Evolutionary conservation across 257 asterid species (phyloP), one percentile per base, ranked within the genome.

Genomic region (Lavandula angustifolia): DNA sequence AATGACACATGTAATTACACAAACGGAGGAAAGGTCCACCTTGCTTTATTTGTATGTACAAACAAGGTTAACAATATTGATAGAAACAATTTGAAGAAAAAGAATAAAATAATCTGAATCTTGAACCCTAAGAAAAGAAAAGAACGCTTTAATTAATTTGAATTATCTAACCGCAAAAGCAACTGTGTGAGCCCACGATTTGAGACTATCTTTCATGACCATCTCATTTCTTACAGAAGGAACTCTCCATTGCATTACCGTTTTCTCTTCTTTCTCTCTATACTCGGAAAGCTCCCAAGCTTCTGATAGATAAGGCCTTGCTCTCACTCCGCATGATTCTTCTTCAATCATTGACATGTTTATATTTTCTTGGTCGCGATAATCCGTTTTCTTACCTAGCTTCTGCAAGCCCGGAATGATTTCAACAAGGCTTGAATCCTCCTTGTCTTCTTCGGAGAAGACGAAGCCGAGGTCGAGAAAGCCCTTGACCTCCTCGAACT

Each of bases 241-340:
- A 35, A 81, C 47, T 53, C 78, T 78, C 98, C 91, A 84, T 29
- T 76, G 57, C 77, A 67, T 55, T 13, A 73, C 70, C 41, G 12
- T 37, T 47, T 60, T 62, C 5, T 44, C 67, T 18, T 67, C 69
- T 60, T 43, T 70, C 38, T 48, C 16, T 12, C 72, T 76, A 38
- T 72, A 9, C 44, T 29, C 62, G 22, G 53, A 27, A 49, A 41
- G 47, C 9, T 63, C 79, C 98, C 96, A 91, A 5, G 95, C 86
- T 80, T 91, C 95, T 5, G 96, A 87, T 40, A 91, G 86, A 78
- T 87, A 91, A 66, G 95, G 94, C 89, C 94, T 81, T 27, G 54
- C 68, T 65, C 56, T 60, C 59, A 35, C 62, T 43, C 57, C 70
- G 9, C n/a, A 6, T n/a, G 13, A 35, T 5, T 37, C 60, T 22